Evolutionary conservation across 164 flowering plant species (phyloP).

Genomic region (Stephania cephalantha): DNA sequence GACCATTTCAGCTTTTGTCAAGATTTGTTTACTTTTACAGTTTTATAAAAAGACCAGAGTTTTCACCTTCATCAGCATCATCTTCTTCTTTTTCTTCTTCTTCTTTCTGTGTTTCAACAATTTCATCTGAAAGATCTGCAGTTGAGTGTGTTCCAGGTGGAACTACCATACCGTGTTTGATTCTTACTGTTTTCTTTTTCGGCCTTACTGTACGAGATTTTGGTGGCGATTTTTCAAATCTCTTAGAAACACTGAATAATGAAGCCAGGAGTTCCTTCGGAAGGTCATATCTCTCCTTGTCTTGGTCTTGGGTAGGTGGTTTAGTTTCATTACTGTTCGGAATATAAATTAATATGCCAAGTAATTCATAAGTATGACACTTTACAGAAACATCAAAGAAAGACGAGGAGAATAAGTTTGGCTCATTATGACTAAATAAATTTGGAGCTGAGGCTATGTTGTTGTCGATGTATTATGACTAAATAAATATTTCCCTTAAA

Average conservation of each 20-base stretch:
- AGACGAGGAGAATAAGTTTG: background rate
- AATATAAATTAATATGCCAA: conserved; percentile 10
- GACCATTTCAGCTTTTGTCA: no score
- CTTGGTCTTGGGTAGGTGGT: conserved; percentile 9
- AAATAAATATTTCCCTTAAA: background rate
- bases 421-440: background rate
- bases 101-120: conserved; percentile 10
- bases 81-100: no score
- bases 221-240: conserved; percentile 30
- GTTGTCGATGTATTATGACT: no score
- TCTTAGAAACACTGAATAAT: conserved; percentile 39
- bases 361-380: background rate
- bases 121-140: conserved; percentile 5
- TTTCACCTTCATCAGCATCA: conserved; percentile 26
- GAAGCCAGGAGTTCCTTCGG: conserved; percentile 47
- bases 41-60: conserved; percentile 3
- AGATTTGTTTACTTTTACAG: background rate
- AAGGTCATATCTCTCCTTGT: conserved; percentile 27
- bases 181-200: conserved; percentile 20
- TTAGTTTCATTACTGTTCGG: conserved; percentile 18
- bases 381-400: background rate
- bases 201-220: conserved; percentile 13
- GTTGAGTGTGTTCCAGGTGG: conserved; percentile 28
- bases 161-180: conserved; percentile 23
- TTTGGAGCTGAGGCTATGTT: background rate